Base-by-base conservation (phyloP, 2,329 filamentous ascomycete genomes). In the Ophiostoma sp. region DNA sequence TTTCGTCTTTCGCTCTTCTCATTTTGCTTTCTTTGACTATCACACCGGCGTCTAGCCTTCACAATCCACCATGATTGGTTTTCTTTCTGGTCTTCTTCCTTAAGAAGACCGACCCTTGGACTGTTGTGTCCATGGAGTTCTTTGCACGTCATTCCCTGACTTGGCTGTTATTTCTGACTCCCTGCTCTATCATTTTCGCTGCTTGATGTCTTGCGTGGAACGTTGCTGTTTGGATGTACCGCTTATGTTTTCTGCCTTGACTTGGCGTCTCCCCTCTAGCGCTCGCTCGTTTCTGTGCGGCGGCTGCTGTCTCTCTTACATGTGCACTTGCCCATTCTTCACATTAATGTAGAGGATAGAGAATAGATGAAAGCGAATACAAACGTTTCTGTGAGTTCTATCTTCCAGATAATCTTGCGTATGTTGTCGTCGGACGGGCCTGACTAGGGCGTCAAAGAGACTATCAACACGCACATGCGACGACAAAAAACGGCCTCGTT, bases 361-460 rank as follows among this genome's bases (percentile, higher is more conserved):
- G 55, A 12, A 38, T 60, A 60, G 55, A 36, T 16, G 55, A 55
- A 27, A 49, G 47, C 49, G 8, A 55, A 60, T 60, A 60, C 55
- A 60, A 27, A 27, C 27, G 27, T 27, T 27, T 27, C 27, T 16
- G 55, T 11, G 27, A 14, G 27, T 27, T 27, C 27, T 27, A 27
- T 27, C 2, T 27, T 27, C 27, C 27, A 27, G 27, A 27, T 27
- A 27, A 27, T 27, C 27, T 27, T 27, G 27, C 27, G 27, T 27
- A 27, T 27, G 27, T 27, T 27, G 27, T 27, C 27, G 27, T 27
- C 27, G 27, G 27, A 27, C 27, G 27, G 27, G 27, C 27, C 27
- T 27, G 27, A 27, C 27, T 27, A 27, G 27, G 27, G 27, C 27
- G 27, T 27, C 27, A 27, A 27, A 27, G 27, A 27, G 27, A 27